Conservation (phyloP, 192 early-diverging fungal genomes). For the Rhizoclosmatium sp. region DNA sequence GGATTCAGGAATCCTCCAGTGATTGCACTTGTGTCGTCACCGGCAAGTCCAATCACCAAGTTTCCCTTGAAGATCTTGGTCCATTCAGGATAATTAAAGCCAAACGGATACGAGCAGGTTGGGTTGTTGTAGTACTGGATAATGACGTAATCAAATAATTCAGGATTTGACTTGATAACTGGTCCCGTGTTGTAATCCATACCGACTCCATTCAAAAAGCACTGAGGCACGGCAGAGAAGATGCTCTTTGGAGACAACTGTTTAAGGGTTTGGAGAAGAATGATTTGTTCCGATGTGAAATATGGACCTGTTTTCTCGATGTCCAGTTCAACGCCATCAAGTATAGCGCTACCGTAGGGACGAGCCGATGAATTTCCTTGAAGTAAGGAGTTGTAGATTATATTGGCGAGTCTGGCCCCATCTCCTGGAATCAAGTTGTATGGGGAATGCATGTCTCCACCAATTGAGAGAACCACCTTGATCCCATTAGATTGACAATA, state of each 20-base stretch:
- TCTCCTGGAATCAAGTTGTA: constrained; percentile 24
- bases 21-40: constrained; percentile 8
- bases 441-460: constrained; percentile 30
- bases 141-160: constrained; percentile 20
- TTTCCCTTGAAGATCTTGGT: neutral
- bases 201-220: constrained; percentile 15
- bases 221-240: constrained; percentile 26
- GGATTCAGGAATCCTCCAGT: constrained; percentile 21
- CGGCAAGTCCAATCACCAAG: constrained; percentile 27
- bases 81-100: constrained; percentile 23
- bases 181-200: constrained; percentile 20
- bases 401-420: constrained; percentile 17
- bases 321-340: constrained; percentile 33
- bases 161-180: neutral
- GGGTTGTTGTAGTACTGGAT: constrained; percentile 40
- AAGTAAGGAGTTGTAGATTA: constrained; percentile 29
- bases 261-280: constrained; percentile 9
- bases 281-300: neutral
- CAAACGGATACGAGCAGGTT: constrained; percentile 29
- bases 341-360: constrained; percentile 19
- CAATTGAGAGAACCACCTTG: constrained; percentile 32
- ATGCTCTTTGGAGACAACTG: neutral
- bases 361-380: constrained; percentile 2
- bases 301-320: constrained; percentile 11
- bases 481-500: constrained; percentile 31